These are phyloP conservation scores for Debaryomyces nepalensis DNA, from an alignment of 1,139 yeast genomes.

Conservation along the genomic window DNA sequence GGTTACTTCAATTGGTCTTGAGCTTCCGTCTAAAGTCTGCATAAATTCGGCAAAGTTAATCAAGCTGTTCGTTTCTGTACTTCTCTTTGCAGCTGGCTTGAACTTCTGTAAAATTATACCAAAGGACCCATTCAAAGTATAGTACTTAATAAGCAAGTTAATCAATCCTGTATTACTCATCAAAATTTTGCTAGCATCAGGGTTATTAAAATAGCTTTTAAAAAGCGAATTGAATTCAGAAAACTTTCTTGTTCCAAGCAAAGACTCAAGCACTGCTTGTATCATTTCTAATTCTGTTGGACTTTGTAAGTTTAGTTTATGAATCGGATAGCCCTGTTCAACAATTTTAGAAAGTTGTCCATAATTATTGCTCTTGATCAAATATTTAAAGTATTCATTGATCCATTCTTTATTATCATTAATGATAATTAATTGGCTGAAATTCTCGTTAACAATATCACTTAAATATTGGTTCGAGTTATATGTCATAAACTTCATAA, in stretches of 20 bases:
- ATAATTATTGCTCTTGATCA: conserved; percentile 19
- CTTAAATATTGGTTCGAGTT: conserved; percentile 30
- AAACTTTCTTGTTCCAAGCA: conserved; percentile 19
- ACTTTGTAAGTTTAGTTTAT: conserved; percentile 12
- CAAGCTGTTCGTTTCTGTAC: conserved; percentile 23
- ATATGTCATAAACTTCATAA: conserved; percentile 19
- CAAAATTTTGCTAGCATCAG: conserved; percentile 16
- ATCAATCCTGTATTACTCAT: conserved; percentile 22
- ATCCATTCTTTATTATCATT: conserved; percentile 26
- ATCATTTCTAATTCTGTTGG: conserved; percentile 17
- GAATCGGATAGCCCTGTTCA: conserved; percentile 14
- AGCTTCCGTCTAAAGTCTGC: conserved; percentile 19
- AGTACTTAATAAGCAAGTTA: conserved; percentile 30
- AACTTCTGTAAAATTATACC: conserved; percentile 25
- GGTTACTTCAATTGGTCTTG: not conserved
- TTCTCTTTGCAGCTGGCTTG: conserved; percentile 17
- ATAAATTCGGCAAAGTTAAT: conserved; percentile 29
- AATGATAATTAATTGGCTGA: conserved; percentile 18
- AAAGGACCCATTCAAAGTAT: conserved; percentile 22
- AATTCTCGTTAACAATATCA: conserved; percentile 19
- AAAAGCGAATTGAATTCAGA: conserved; percentile 24
- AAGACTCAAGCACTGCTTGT: conserved; percentile 20
- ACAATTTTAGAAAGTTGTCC: conserved; percentile 17
- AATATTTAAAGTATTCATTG: conserved; percentile 23
- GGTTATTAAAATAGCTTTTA: conserved; percentile 16